These are phyloP conservation scores for Aureobasidium mangrovei DNA, from an alignment of 2,329 filamentous ascomycete genomes.

Conservation along the genomic window DNA sequence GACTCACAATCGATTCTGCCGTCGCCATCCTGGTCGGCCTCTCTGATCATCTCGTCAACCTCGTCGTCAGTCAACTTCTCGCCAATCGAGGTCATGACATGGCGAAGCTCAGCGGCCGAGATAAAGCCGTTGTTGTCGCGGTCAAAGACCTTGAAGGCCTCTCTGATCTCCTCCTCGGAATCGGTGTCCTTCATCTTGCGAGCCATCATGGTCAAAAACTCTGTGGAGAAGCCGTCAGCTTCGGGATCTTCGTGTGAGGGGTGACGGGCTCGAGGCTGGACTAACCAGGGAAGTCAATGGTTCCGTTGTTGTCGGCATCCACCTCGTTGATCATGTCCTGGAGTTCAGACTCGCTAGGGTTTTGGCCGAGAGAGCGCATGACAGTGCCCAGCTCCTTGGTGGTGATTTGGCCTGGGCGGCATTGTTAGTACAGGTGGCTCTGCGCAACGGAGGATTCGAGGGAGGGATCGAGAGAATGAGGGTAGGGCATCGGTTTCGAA, in stretches of 20 bases:
- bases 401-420: slow-evolving; percentile 49
- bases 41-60: slow-evolving; percentile 57
- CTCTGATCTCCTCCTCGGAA: slow-evolving; percentile 55
- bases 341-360: slow-evolving; percentile 53
- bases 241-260: background rate
- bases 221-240: slow-evolving; percentile 27
- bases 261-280: background rate
- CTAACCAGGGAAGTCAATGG: slow-evolving; percentile 54
- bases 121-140: slow-evolving; percentile 59
- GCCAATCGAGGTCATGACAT: slow-evolving; percentile 56
- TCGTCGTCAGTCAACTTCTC: slow-evolving; percentile 57
- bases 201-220: slow-evolving; percentile 60
- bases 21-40: slow-evolving; percentile 57
- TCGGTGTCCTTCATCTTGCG: slow-evolving; percentile 54
- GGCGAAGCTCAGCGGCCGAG: slow-evolving; percentile 51
- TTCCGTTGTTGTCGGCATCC: slow-evolving; percentile 56
- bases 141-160: slow-evolving; percentile 59
- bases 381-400: slow-evolving; percentile 55
- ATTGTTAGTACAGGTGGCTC: background rate
- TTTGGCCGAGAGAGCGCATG: slow-evolving; percentile 55
- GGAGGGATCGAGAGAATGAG: background rate
- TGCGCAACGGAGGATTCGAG: background rate
- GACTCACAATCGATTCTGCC: slow-evolving; percentile 55
- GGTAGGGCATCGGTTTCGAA: background rate
- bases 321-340: slow-evolving; percentile 61